A percentile compares a stretch with the other conserved stretches of the same genome.
Conservation (phyloP, 2,329 filamentous ascomycete species). For the Periconia macrospinosa region DNA sequence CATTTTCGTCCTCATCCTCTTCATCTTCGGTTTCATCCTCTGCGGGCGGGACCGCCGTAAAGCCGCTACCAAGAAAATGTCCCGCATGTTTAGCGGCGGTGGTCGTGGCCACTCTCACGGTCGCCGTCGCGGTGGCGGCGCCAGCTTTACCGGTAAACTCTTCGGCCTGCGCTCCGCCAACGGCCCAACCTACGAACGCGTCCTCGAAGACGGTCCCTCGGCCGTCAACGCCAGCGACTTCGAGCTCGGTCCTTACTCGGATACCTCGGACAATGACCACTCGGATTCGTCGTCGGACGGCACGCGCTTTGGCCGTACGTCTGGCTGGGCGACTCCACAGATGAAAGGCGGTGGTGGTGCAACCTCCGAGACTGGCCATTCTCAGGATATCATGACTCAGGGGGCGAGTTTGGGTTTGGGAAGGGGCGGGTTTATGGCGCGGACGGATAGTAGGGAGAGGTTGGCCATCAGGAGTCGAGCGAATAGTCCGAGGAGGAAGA, state of each 20-base stretch:
- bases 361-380: slow-evolving; percentile 6
- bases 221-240: slow-evolving; percentile 65
- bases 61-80: slow-evolving; percentile 58
- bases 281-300: slow-evolving; percentile 59
- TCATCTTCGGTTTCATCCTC: slow-evolving; percentile 71
- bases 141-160: slow-evolving; percentile 56
- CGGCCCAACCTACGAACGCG: slow-evolving; percentile 71
- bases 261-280: slow-evolving; percentile 63
- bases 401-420: slow-evolving; percentile 36
- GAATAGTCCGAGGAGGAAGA: slow-evolving; percentile 53
- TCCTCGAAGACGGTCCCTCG: slow-evolving; percentile 71
- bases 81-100: slow-evolving; percentile 50
- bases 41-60: slow-evolving; percentile 76
- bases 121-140: slow-evolving; percentile 50
- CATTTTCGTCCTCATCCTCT: slow-evolving; percentile 73
- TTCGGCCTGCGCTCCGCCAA: slow-evolving; percentile 53
- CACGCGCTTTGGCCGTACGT: slow-evolving; percentile 60
- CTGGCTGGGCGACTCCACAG: slow-evolving; percentile 70
- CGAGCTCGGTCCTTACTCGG: slow-evolving; percentile 69
- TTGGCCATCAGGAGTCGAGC: slow-evolving; percentile 59
- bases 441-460: slow-evolving; percentile 85
- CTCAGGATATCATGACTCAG: slow-evolving; percentile 26
- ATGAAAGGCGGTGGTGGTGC: slow-evolving; percentile 42
- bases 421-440: slow-evolving; percentile 72
- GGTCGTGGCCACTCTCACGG: slow-evolving; percentile 30